Conservation (phyloP, 2,329 filamentous ascomycete genomes). For the Shiraia sp. region DNA sequence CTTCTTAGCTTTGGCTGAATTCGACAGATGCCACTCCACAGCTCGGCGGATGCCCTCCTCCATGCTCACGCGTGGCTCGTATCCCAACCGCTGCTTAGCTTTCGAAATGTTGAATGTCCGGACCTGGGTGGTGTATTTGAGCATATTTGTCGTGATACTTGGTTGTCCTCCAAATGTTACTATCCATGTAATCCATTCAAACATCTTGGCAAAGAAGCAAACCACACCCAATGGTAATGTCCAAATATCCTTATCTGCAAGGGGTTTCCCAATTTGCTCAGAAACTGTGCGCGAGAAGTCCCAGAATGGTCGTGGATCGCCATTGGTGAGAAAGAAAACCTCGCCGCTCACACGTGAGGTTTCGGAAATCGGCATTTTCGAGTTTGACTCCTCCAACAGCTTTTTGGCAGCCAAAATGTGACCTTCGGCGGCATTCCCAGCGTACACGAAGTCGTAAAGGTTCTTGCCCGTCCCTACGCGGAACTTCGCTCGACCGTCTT, state of each 20-base stretch:
- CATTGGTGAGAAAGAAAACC: conserved; percentile 18
- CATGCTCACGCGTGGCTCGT: conserved; percentile 15
- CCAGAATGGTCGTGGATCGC: conserved; percentile 17
- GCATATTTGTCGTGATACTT: too few species aligned
- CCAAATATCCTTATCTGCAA: too few species aligned
- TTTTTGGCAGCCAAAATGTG: too few species aligned
- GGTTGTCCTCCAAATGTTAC: too few species aligned
- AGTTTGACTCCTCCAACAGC: too few species aligned
- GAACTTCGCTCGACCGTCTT: conserved; percentile 10
- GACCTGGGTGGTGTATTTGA: conserved; percentile 6
- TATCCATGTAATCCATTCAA: too few species aligned
- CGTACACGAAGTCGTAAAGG: conserved; percentile 21
- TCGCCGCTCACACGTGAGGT: conserved; percentile 14
- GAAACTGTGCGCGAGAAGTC: conserved; percentile 6
- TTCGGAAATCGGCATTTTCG: not conserved
- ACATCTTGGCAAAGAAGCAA: too few species aligned
- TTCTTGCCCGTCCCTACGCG: conserved; percentile 22
- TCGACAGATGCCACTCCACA: conserved; percentile 10
- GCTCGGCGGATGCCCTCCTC: conserved; percentile 15
- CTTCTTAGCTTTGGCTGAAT: too few species aligned
- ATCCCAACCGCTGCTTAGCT: conserved; percentile 18
- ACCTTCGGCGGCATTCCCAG: conserved; percentile 18
- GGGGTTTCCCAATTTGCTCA: not conserved
- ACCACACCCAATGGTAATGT: too few species aligned
- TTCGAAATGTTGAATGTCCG: conserved; percentile 18